A percentile compares a stretch with the other conserved stretches of the same genome.
Conservation (phyloP, 2,329 filamentous ascomycete genomes). For the Alternaria gaisen region DNA sequence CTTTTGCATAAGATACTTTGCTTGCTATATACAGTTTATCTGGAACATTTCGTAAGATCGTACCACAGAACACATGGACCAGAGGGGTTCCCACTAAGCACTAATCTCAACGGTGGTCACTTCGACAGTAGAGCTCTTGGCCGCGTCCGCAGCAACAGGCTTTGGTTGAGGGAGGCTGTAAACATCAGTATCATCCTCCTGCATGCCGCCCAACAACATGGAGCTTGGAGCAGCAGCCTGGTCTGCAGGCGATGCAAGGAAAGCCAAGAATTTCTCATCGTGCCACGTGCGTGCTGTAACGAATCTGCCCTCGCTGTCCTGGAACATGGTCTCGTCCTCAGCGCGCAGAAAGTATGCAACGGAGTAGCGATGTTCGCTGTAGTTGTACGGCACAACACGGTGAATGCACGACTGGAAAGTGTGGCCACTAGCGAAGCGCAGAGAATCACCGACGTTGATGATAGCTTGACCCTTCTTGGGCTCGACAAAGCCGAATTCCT, state of each 20-base stretch:
- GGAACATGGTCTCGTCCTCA: conserved; percentile 65
- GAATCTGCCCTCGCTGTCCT: conserved; percentile 63
- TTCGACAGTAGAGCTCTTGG: conserved; percentile 3
- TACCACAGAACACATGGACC: neutral
- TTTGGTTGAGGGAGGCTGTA: conserved; percentile 1
- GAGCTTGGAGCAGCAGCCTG: conserved; percentile 16
- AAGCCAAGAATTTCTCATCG: conserved; percentile 47
- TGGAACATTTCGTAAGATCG: neutral
- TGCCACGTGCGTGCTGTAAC: conserved; percentile 59
- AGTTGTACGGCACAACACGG: conserved; percentile 64
- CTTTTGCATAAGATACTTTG: neutral
- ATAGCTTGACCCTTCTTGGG: conserved; percentile 63
- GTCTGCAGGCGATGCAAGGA: conserved; percentile 26
- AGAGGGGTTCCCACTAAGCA: neutral
- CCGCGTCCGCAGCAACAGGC: neutral
- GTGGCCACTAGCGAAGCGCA: conserved; percentile 64
- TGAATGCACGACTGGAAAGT: conserved; percentile 67
- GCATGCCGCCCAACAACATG: conserved; percentile 14
- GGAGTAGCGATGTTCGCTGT: conserved; percentile 64
- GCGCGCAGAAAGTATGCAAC: conserved; percentile 68
- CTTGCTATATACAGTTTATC: neutral
- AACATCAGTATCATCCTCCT: conserved; percentile 15
- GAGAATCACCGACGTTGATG: conserved; percentile 67
- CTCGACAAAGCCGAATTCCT: conserved; percentile 54
- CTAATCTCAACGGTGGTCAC: conserved; percentile 12